Evolutionary conservation across 805 yeast genomes (phyloP), one percentile per base, ranked within the genome.

Genomic region (Candida ficus): DNA sequence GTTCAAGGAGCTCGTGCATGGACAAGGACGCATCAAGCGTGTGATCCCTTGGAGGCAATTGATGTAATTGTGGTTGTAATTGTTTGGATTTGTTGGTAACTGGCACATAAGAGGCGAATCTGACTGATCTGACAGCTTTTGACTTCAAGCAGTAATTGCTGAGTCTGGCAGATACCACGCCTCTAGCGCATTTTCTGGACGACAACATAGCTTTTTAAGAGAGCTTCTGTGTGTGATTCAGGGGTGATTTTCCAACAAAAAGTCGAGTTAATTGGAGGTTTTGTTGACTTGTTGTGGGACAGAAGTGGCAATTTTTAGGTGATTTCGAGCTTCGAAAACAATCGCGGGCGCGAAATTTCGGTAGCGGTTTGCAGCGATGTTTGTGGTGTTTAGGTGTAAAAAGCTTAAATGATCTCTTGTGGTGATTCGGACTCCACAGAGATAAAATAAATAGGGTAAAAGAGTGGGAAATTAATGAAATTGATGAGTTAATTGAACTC

Each of bases 1-100:
- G 46, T 37, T 55, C 56, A 12, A 55, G 39, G 0, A 54, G 33
- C 5, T 48, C 47, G 4, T 43, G 37, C 52, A 52, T 44, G 5
- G 52, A 43, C 2, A 48, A 31, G 11, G 44, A 44, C 11, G 30
- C 41, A 26, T 42, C 39, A 19, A 39, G n/a, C 6, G 33, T 26
- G 4, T 23, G 19, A 12, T 37, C 44, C 8, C 31, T 38, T 4
- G 21, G 23, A 5, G 37, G 31, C 6, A 30, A 16, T 19, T 35
- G 23, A 16, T 18, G 20, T 2, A 33, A 7, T 19, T 19, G 23
- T 11, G 23, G 17, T 20, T 33, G 36, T 20, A 35, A 23, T 25
- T 16, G 13, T 14, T 16, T 23, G 5, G 30, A 16, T 10, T 27
- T 12, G 11, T 14, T 20, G 9, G 7, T 19, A 4, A 29, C 7